phyloP scores from a whole-genome alignment of 352 stramenopile species.

The Thalassiosira oceanica region DNA sequence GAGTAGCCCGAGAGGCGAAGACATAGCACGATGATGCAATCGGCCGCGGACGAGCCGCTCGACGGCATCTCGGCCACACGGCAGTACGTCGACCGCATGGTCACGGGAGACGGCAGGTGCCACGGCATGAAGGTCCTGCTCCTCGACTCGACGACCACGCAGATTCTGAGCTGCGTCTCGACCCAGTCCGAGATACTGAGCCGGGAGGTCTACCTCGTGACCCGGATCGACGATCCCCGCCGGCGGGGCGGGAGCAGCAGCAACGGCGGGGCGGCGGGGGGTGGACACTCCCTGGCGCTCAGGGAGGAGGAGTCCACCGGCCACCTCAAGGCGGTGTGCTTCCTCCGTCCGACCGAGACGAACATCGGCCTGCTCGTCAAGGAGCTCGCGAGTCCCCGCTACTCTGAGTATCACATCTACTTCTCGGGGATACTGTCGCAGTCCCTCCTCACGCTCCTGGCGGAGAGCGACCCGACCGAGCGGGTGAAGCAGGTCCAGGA shows the following conservation, averaged over 20 bases:
- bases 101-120: constrained; percentile 70
- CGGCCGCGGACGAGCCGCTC: constrained; percentile 18
- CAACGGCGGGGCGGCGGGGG: background rate
- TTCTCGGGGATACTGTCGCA: constrained; percentile 95
- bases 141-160: constrained; percentile 92
- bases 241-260: background rate
- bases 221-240: constrained; percentile 84
- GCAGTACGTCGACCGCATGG: constrained; percentile 85
- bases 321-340: constrained; percentile 93
- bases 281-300: constrained; percentile 35
- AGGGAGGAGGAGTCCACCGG: constrained; percentile 25
- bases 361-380: constrained; percentile 89
- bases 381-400: constrained; percentile 93
- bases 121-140: constrained; percentile 96
- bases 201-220: constrained; percentile 94
- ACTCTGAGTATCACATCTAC: constrained; percentile 98
- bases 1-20: too few species aligned
- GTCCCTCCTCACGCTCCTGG: constrained; percentile 92
- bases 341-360: constrained; percentile 88
- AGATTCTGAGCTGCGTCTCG: constrained; percentile 93
- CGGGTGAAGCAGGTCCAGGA: constrained; percentile 95
- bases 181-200: constrained; percentile 94
- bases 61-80: constrained; percentile 81
- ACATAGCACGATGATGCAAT: constrained; percentile 24
- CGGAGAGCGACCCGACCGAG: constrained; percentile 93